Evolutionary conservation across 768 basidiomycete species (phyloP), one percentile per base, ranked within the genome.

Genomic region (Dictyophora rubrovolvata): DNA sequence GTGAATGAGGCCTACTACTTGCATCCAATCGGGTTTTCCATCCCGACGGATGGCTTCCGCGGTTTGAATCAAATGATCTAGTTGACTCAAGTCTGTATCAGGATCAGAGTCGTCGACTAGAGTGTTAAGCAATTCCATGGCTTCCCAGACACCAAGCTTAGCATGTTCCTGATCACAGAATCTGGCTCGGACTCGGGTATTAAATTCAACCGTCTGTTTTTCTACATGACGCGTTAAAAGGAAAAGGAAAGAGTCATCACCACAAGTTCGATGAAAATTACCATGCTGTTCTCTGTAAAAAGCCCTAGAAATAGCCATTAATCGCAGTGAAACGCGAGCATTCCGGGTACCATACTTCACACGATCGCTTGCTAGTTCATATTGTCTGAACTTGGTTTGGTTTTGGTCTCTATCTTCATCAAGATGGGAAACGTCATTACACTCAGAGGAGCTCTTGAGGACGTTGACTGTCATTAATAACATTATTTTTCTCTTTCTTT

Each of bases 21-120:
- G 89, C 89, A 92, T 91, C 89, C 89, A 92, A 62, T 93, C 89
- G 0, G 89, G 90, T 67, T 89, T 89, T 0, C 88, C 89, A 62
- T 92, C 90, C 21, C 80, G 76, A 49, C 90, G 79, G 63, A 93
- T 91, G 11, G 90, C 89, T 66, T 93, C 90, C n/a, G 90, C 90
- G 0, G 90, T 93, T 67, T 94, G 93, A 1, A 94, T 77, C 2
- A 94, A 77, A 68, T 95, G 93, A 65, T 93, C 89, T 34, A 95
- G 93, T 73, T 95, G 92, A 36, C 89, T 84, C 28, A 49, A 53
- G 64, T 73, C 51, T 59, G 88, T 89, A 66, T 91, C 93, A 55
- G 93, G 93, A 71, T 95, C 93, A 8, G 89, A 91, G 63, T 93
- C 90, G 69, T 94, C 90, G 58, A 93, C 79, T 48, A 94, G 77